Base-by-base conservation (phyloP, 306 rosid species). In the Castanea sativa region DNA sequence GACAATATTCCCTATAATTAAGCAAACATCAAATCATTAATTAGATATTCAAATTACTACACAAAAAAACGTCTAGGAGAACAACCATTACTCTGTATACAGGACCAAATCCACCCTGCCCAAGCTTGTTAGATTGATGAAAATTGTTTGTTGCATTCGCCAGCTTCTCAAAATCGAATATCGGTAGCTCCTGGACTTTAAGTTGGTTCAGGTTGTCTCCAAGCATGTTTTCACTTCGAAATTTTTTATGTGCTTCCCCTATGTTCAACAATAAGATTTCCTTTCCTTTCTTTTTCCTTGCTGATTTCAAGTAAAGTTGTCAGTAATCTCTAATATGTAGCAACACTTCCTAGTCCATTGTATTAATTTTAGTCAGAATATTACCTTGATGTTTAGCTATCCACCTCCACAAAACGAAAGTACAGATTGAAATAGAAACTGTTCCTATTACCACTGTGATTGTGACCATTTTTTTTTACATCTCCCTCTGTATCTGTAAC, bases 141-240 rank as follows among this genome's bases (percentile, higher is more conserved):
- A 86, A 86, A 25, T 81, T 30, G 25, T 81, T 67, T 12, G 89
- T 83, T 64, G 83, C 85, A 29, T 3, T 23, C 58, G 38, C 81
- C 4, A 86, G 63, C 27, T 71, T 9, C 29, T 12, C 35, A 73
- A 78, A 71, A 4, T 80, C 74, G 30, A 74, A 78, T 30, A 80
- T 10, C 0, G 86, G 76, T 3, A 80, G 29, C 38, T 83, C 89
- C n/a, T 86, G 60, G 3, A 79, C 65, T 79, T 76, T 68, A 3
- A 55, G 69, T 25, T 72, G 78, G 23, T 59, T 69, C 57, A 69
- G 19, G 19, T 71, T 65, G 21, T 13, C 55, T 33, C 4, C 74
- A 18, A 14, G 61, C 23, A 32, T 32, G 4, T 69, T 41, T 15
- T 41, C 10, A 6, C 15, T 5, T 4, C 1, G 19, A 43, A 70